Evolutionary conservation across 805 yeast species (phyloP).

Genomic region (Metschnikowia similis): DNA sequence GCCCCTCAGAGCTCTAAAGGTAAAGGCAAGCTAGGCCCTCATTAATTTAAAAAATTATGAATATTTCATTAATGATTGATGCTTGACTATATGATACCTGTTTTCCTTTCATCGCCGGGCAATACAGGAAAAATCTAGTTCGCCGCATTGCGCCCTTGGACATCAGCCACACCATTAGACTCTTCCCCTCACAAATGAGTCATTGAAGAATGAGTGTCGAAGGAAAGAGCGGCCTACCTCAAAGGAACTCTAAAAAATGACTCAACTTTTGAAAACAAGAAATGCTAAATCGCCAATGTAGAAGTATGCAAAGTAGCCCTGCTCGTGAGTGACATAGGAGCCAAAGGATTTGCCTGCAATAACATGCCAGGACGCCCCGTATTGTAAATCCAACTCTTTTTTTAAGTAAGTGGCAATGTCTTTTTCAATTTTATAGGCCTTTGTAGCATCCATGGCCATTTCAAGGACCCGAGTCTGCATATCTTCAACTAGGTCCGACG

Average conservation of each 20-base stretch:
- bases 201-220: not conserved
- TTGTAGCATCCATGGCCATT: constrained; percentile 43
- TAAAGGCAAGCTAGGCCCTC: not conserved
- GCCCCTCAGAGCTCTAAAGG: not conserved
- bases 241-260: no score
- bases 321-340: constrained; percentile 73
- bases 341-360: constrained; percentile 79
- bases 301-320: constrained; percentile 66
- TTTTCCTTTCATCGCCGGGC: not conserved
- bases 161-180: not conserved
- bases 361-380: constrained; percentile 78
- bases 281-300: constrained; percentile 68
- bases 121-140: not conserved
- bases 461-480: constrained; percentile 48
- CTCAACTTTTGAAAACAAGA: constrained; percentile 57
- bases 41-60: not conserved
- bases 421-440: constrained; percentile 43
- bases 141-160: not conserved
- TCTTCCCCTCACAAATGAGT: not conserved
- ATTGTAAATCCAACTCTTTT: constrained; percentile 58
- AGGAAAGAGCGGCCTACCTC: not conserved
- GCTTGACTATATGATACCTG: not conserved
- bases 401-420: constrained; percentile 66
- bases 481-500: constrained; percentile 48
- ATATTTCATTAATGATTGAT: not conserved